Evolutionary conservation across 2,329 filamentous ascomycete genomes (phyloP), one percentile per base, ranked within the genome.

Genomic region (Furcasterigmium furcatum): DNA sequence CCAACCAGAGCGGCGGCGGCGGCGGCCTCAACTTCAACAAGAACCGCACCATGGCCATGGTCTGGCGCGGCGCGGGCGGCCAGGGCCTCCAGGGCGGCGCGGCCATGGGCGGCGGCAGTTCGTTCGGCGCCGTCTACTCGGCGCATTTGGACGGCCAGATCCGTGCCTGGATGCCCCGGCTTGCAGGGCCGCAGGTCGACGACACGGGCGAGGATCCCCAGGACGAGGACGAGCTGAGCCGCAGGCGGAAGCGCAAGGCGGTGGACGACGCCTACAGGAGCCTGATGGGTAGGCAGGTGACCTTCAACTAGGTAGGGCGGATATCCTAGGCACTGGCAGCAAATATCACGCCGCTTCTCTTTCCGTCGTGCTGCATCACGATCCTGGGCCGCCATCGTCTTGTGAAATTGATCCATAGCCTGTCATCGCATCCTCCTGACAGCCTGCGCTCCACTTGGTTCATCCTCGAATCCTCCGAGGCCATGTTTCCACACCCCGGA

Each of bases 91-190:
- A 74, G 4, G 73, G 73, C 7, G 82, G 81, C 0, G 61, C 85
- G 2, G 83, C 86, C 53, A 77, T 80, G 71, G 79, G 79, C 4
- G 78, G 77, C 3, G 68, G 63, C 3, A 78, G 74, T 49, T 71
- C 70, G 18, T 54, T 73, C 5, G 78, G 78, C 1, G 75, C 70
- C 9, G 58, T 96, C 46, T 95, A 90, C 66, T 94, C 89, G 44
- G 86, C 84, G 2, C 90, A 96, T 57, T 75, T 85, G 4, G 90
- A 96, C 60, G 92, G 92, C 0, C 85, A 85, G 43, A 92, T 97
- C 46, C 78, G 86, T 38, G 80, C 80, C 4, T 96, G 92, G 91
- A 75, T 77, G 54, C 87, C 88, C 3, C 70, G 71, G 29, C 66
- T 80, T 6, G 65, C 71, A 1, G 79, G 77, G 5, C 70, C 67